phyloP scores from a whole-genome alignment of 495 filamentous ascomycete genomes.

The Aspergillus diversus region DNA sequence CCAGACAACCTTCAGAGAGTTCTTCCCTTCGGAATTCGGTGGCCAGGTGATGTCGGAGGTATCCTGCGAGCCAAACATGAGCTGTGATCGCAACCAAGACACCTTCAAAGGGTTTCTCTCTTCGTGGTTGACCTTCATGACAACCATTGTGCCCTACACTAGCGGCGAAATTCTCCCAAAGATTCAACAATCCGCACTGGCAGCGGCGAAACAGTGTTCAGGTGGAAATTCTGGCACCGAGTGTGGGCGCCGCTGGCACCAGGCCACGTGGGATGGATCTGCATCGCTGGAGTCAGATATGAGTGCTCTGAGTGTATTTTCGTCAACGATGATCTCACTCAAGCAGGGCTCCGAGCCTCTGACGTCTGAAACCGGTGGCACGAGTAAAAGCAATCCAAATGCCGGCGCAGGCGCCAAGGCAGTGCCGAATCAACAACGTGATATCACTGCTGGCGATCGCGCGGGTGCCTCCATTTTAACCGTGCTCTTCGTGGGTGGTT shows the following conservation, averaged over 20 bases:
- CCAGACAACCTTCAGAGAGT: slow-evolving; percentile 43
- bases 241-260: slow-evolving; percentile 58
- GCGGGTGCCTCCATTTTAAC: slow-evolving; percentile 71
- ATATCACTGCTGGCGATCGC: slow-evolving; percentile 59
- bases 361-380: slow-evolving; percentile 65
- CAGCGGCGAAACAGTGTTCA: slow-evolving; percentile 64
- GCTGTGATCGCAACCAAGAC: slow-evolving; percentile 72
- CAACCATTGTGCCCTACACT: slow-evolving; percentile 69
- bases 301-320: slow-evolving; percentile 60
- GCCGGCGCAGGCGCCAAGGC: slow-evolving; percentile 51
- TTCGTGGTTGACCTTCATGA: slow-evolving; percentile 68
- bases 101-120: slow-evolving; percentile 77
- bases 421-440: slow-evolving; percentile 28
- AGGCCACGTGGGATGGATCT: slow-evolving; percentile 47
- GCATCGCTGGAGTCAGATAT: slow-evolving; percentile 61
- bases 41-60: slow-evolving; percentile 65
- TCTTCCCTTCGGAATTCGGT: slow-evolving; percentile 60
- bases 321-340: slow-evolving; percentile 55
- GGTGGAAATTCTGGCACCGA: slow-evolving; percentile 50
- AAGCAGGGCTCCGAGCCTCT: slow-evolving; percentile 46
- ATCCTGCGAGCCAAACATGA: slow-evolving; percentile 66
- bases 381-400: slow-evolving; percentile 61
- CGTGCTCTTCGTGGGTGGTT: slow-evolving; percentile 55
- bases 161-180: slow-evolving; percentile 57
- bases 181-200: slow-evolving; percentile 57